A percentile compares a stretch with the other conserved stretches of the same genome.
phyloP scores from a whole-genome alignment of 352 stramenopile genomes.

The Globisporangium splendens region DNA sequence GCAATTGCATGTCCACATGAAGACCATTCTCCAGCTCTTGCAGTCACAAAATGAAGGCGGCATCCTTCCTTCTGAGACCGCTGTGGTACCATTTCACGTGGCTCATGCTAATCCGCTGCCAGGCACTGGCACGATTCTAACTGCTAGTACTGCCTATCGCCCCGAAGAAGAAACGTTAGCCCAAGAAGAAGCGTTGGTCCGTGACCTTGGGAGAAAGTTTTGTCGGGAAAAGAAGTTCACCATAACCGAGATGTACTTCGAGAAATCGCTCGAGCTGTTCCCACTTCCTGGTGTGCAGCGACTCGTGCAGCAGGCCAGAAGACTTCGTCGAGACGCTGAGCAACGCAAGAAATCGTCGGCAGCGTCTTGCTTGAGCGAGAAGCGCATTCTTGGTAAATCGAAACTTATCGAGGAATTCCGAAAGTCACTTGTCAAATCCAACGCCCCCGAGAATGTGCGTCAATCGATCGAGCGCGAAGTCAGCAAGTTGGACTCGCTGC shows the following conservation, averaged over 20 bases:
- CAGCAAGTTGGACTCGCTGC: constrained; percentile 32
- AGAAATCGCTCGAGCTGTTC: constrained; percentile 50
- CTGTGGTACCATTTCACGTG: background rate
- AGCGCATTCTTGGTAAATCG: constrained; percentile 6
- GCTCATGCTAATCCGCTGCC: background rate
- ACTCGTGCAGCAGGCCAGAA: constrained; percentile 31
- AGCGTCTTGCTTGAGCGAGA: background rate
- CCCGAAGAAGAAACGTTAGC: constrained; percentile 31
- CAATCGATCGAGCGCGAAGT: constrained; percentile 44
- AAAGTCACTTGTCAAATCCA: constrained; percentile 10
- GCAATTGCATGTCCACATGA: constrained; percentile 59
- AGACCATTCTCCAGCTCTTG: constrained; percentile 42
- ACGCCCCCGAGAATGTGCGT: constrained; percentile 24
- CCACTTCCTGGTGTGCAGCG: constrained; percentile 48
- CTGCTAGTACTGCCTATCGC: background rate
- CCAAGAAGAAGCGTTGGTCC: constrained; percentile 52
- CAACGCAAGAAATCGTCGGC: background rate
- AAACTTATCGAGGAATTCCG: constrained; percentile 22
- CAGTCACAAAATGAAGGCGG: constrained; percentile 12
- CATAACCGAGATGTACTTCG: constrained; percentile 57
- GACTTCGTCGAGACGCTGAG: constrained; percentile 13
- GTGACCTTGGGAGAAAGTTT: constrained; percentile 63
- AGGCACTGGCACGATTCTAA: background rate
- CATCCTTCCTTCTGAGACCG: background rate
- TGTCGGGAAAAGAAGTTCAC: constrained; percentile 37